Evolutionary conservation across 139 green algal genomes (phyloP), one percentile per base, ranked within the genome.

Genomic region (Chlamydomonas sphaeroides): DNA sequence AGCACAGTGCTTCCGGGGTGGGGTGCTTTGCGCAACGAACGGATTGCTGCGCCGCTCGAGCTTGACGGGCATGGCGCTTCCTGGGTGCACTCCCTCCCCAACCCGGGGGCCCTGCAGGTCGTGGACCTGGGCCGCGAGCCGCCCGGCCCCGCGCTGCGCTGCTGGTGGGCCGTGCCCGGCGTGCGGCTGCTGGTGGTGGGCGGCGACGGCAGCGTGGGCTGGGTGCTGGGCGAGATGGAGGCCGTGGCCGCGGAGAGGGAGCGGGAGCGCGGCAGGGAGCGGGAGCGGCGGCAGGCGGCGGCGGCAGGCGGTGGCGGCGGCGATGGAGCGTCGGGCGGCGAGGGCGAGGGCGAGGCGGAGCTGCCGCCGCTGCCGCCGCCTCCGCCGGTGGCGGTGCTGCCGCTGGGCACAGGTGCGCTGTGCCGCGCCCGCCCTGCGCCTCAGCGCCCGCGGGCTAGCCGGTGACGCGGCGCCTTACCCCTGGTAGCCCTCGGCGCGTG

Each of bases 161-260:
- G 94, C 68, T 98, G 96, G 78, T 84, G 87, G 3, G 73, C 84
- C 35, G 68, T 94, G 25, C 84, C 87, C 10, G 69, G 86, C 42
- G 78, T 95, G 56, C 85, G 94, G 20, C 68, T 98, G 32, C 71
- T 98, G 74, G 92, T 95, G 26, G 78, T 95, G 32, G 95, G 95
- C 10, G 95, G 95, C 3, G 95, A 98, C 71, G 95, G 95, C 65
- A 96, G 92, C 10, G 93, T 93, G 21, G 93, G 87, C 28, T 97
- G 93, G 93, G 86, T 96, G 30, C 86, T 97, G 63, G 78, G 83
- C 51, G 86, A 81, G 45, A 67, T 96, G 20, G 92, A 96, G 41
- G 42, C 25, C 1, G n/a, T 81, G 59, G 74, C 42, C 30, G 74
- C 20, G 41, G 41, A 63, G 15, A 33, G 26, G 41, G 42, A 25